A percentile compares a stretch with the other conserved stretches of the same genome.
These are phyloP conservation scores for Exophiala calicioides DNA, from an alignment of 2,329 filamentous ascomycete genomes.

Conservation along the genomic window DNA sequence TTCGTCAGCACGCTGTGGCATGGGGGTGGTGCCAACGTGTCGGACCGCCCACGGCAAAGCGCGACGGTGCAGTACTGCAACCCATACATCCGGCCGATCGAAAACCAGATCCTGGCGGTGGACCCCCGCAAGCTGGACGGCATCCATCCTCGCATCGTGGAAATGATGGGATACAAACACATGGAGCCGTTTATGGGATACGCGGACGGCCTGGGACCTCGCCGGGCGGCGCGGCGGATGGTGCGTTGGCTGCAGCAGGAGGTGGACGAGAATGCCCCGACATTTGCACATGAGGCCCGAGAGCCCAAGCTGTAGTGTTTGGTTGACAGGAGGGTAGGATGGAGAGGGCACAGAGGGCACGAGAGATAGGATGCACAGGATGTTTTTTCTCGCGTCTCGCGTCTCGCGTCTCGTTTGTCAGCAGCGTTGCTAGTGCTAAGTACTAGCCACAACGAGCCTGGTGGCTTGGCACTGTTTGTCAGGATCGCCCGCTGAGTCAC, in stretches of 20 bases:
- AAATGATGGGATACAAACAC: constrained; percentile 40
- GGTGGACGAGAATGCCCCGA: constrained; percentile 33
- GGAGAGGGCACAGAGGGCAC: too few relatives aligned
- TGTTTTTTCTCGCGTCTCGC: too few relatives aligned
- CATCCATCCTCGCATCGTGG: constrained; percentile 36
- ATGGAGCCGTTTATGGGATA: constrained; percentile 38
- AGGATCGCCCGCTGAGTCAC: too few relatives aligned
- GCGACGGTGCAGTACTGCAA: constrained; percentile 47
- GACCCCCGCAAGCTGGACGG: constrained; percentile 36
- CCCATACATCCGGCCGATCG: constrained; percentile 40
- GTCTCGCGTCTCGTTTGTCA: too few relatives aligned
- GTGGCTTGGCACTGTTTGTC: too few relatives aligned
- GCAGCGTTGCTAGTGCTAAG: too few relatives aligned
- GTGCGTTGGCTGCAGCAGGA: constrained; percentile 35
- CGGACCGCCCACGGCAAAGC: constrained; percentile 35
- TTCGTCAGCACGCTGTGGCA: constrained; percentile 43
- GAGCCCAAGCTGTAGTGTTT: constrained; percentile 25
- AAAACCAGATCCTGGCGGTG: constrained; percentile 38
- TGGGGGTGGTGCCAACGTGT: constrained; percentile 41
- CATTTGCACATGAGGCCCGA: constrained; percentile 31
- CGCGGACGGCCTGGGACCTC: constrained; percentile 35
- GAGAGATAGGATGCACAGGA: too few relatives aligned
- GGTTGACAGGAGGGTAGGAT: too few relatives aligned
- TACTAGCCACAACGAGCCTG: too few relatives aligned
- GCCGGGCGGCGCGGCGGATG: constrained; percentile 34